Base-by-base conservation (phyloP, 2,329 filamentous ascomycete species). In the Periconia sp. region DNA sequence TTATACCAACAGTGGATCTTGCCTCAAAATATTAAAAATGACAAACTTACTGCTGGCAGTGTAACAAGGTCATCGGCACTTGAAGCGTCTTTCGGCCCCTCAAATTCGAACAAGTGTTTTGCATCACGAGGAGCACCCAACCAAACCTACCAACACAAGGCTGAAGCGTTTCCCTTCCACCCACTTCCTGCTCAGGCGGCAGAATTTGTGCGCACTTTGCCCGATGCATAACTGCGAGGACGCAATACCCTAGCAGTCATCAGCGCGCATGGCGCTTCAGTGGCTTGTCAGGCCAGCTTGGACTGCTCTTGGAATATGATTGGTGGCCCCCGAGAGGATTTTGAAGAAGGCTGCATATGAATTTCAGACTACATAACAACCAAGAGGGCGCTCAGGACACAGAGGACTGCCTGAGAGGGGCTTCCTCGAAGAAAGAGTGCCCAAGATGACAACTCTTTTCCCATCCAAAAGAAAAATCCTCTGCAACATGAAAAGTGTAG, bases 301-400 rank as follows among this genome's bases (percentile, higher is more conserved):
- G 10, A 17, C 9, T 23, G 19, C 45, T 5, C 45, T 8, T 11
- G 13, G 8, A 3, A 47, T 30, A 3, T 47, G 45, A 47, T 47
- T 47, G 45, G 45, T 33, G 45, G 45, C 45, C 45, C 45, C 45
- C 35, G 20, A 18, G n/a, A 47, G 30, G 44, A 46, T 19, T 23
- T 8, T 15, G n/a, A n/a, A 19, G 19, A 19, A 46, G 44, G 45
- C 45, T 47, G 45, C 40, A 47, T 2, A 5, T 40, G 20, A 17
- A 47, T 20, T 45, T 20, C 18, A 17, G 43, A 13, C 14, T 47
- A 37, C 45, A 47, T 40, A 46, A 37, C n/a, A 46, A 27, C 23
- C 23, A 27, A 27, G 23, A 27, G 23, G 23, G 23, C 23, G 23
- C 23, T n/a, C n/a, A n/a, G n/a, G n/a, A n/a, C n/a, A n/a, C n/a